Evolutionary conservation across 2,329 filamentous ascomycete genomes (phyloP).

Genomic region (Pestalotiopsis sp.): DNA sequence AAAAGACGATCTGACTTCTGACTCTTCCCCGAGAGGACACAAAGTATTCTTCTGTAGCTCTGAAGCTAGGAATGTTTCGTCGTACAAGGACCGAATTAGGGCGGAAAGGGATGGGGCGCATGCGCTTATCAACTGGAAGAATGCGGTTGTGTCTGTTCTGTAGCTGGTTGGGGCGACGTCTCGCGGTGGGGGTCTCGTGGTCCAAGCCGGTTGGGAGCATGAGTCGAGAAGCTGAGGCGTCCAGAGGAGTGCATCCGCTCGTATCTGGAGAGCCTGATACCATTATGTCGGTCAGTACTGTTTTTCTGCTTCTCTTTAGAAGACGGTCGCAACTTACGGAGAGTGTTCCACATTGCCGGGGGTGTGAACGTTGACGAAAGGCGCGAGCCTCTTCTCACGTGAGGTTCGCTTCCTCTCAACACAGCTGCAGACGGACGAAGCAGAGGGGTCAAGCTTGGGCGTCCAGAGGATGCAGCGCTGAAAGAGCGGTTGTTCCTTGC

Average conservation of each 20-base stretch:
- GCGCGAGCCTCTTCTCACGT: conserved; percentile 1
- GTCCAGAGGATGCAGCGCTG: conserved; percentile 12
- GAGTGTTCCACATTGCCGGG: background rate
- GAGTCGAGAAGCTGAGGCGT: background rate
- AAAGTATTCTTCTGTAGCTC: conserved; percentile 2
- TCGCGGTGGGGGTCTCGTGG: background rate
- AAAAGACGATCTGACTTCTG: conserved; percentile 38
- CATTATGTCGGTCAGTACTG: background rate
- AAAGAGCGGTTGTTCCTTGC: conserved; percentile 16
- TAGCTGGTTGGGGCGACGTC: background rate
- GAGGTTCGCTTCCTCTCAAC: background rate
- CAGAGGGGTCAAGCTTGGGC: background rate
- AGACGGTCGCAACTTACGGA: background rate
- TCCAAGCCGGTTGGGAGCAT: background rate
- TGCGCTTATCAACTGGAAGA: conserved; percentile 4
- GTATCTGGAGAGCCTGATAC: background rate
- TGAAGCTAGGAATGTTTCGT: conserved; percentile 4
- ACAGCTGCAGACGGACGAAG: conserved; percentile 14
- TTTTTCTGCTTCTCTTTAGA: background rate
- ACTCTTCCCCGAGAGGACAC: background rate
- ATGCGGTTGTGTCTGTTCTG: background rate
- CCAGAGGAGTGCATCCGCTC: background rate
- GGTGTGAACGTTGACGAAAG: conserved; percentile 11
- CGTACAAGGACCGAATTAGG: background rate
- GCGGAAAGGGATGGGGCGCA: background rate